Percentiles rank a stretch among this genome's conserved stretches.
These are phyloP conservation scores for Schizonepeta tenuifolia DNA, from an alignment of 257 asterid genomes.

Conservation along the genomic window DNA sequence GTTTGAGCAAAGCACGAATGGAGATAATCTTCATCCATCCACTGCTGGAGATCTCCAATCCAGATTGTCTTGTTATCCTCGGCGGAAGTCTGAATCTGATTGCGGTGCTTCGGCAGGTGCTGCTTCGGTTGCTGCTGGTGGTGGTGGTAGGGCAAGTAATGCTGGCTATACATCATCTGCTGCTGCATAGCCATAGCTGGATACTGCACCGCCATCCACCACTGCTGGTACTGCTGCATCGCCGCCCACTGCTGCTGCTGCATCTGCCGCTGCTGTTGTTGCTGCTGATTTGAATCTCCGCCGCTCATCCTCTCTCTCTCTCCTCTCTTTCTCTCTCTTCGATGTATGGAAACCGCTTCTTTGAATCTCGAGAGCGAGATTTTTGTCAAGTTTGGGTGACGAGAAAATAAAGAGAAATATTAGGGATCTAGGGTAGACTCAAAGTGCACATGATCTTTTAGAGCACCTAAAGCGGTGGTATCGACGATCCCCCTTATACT, in stretches of 20 bases:
- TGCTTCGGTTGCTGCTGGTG: slow-evolving; percentile 51
- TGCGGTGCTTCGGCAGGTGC: slow-evolving; percentile 40
- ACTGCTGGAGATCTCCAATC: slow-evolving; percentile 90
- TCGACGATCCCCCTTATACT: too few species aligned
- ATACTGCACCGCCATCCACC: slow-evolving; percentile 88
- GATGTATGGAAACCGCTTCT: slow-evolving; percentile 32
- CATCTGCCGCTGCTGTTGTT: slow-evolving; percentile 36
- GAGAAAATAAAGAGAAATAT: slow-evolving; percentile 2
- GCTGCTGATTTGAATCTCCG: slow-evolving; percentile 64
- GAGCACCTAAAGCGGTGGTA: too few species aligned
- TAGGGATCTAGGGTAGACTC: slow-evolving; percentile 7
- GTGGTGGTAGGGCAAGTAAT: slow-evolving; percentile 61
- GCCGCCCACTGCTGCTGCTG: slow-evolving; percentile 68
- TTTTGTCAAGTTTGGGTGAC: slow-evolving; percentile 16
- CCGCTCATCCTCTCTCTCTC: too few species aligned
- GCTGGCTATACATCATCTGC: slow-evolving; percentile 64
- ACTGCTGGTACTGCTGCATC: slow-evolving; percentile 79
- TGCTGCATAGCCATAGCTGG: slow-evolving; percentile 69
- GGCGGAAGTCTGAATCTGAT: slow-evolving; percentile 54
- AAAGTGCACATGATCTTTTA: neutral
- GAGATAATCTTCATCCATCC: slow-evolving; percentile 89
- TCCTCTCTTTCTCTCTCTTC: slow-evolving; percentile 12
- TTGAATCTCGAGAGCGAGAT: neutral
- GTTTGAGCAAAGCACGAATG: slow-evolving; percentile 65
- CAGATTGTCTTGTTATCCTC: slow-evolving; percentile 85